A percentile compares a stretch with the other conserved stretches of the same genome.
Conservation (phyloP, 257 asterid genomes). For the Galeopsis tetrahit region DNA sequence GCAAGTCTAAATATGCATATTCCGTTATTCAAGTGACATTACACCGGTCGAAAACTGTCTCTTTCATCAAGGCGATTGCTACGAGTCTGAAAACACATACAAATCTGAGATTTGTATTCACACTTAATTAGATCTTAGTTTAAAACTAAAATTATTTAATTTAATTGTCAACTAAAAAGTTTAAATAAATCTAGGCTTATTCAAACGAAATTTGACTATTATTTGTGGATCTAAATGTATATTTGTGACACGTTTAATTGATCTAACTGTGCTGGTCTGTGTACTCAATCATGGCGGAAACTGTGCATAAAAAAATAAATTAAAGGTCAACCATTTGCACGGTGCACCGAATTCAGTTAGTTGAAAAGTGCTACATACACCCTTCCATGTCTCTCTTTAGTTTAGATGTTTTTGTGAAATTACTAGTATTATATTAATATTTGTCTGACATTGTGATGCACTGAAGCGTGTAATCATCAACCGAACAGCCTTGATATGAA, state of each 20-base stretch:
- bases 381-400: slow-evolving; percentile 30
- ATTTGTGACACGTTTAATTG: slow-evolving; percentile 33
- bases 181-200: slow-evolving; percentile 1
- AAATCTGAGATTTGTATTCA: neutral
- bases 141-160: neutral
- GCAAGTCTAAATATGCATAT: neutral
- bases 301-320: slow-evolving; percentile 29
- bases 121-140: neutral
- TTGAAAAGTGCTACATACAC: slow-evolving; percentile 16
- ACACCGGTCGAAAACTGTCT: neutral
- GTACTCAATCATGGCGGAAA: slow-evolving; percentile 49
- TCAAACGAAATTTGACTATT: slow-evolving; percentile 12
- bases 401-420: neutral
- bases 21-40: slow-evolving; percentile 19
- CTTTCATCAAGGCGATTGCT: neutral
- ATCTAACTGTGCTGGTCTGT: slow-evolving; percentile 14
- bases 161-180: slow-evolving; percentile 32
- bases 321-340: slow-evolving; percentile 35
- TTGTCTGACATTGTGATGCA: too few species aligned
- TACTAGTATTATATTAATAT: too few species aligned
- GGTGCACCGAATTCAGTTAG: slow-evolving; percentile 20
- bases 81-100: too few species aligned
- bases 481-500: too few species aligned
- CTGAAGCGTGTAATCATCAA: too few species aligned
- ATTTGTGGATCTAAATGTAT: slow-evolving; percentile 33